Evolutionary conservation across 768 basidiomycete species (phyloP), one percentile per base, ranked within the genome.

Genomic region (Crassisporium funariophilum): DNA sequence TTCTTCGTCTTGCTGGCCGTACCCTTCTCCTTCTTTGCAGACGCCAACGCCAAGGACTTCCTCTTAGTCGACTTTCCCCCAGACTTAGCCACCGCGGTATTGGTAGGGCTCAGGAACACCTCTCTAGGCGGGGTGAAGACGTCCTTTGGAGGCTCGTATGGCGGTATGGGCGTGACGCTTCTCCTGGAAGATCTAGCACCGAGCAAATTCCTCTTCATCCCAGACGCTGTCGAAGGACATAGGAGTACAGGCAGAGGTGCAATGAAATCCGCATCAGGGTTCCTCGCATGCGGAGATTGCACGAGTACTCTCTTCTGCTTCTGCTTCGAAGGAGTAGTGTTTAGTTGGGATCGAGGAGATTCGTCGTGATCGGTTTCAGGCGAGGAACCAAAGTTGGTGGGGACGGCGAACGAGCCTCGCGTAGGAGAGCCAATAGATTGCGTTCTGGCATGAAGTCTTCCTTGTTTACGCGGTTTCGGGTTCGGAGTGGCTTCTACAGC

Each of bases 41-140:
- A 35, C 40, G 41, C 42, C 49, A 56, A 41, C 44, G 43, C 34
- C 57, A 5, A 51, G 22, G 54, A 46, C 27, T 47, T 54, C 47
- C 41, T 53, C 13, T 35, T 37, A 11, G 25, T 12, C n/a, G 47
- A 27, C 49, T 60, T 63, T 38, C 56, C 39, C 63, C 74, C 60
- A 0, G 67, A 73, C 59, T 69, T 78, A 33, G 64, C 67, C 41
- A 59, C 24, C 20, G 12, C 16, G 2, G 31, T 15, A 5, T 15
- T 37, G 34, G 66, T 46, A 12, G 79, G 73, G 4, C 70, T 71
- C 31, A 78, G 61, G 39, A 77, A 62, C 35, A 88, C 75, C 53
- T 84, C 79, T 38, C 80, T 75, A 0, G 87, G 88, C 1, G 88
- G 85, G 0, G 84, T 86, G 56, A 86, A 86, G n/a, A 81, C 75